Evolutionary conservation across 192 early-diverging fungal species (phyloP), one percentile per base, ranked within the genome.

Genomic region (Coemansia sp.): DNA sequence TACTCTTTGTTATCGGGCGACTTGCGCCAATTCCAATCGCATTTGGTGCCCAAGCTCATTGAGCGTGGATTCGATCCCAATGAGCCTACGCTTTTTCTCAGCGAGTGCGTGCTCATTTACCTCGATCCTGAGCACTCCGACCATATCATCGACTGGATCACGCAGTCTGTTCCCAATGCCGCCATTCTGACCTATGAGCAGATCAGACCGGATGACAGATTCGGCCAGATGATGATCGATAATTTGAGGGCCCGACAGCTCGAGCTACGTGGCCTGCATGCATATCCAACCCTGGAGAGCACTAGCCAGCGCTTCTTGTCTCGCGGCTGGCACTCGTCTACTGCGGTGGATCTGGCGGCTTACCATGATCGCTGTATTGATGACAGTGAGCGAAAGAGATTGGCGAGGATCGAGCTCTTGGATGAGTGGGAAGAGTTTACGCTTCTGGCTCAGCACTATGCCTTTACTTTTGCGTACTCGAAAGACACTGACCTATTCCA

Each of bases 41-140:
- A 74, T 1, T 71, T 95, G n/a, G 82, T 87, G 6, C 83, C 86
- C 14, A 81, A 83, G 40, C 74, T 98, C 21, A 18, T 79, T 8
- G 67, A 65, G 31, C 64, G 61, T 23, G 88, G 91, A 2, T 76
- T 85, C 11, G 75, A 86, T 34, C 10, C 20, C 10, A 23, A 24
- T 0, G 58, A 53, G 9, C 93, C 95, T 3, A 99, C 95, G 0
- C 73, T 99, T 40, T 93, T 96, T 59, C 66, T 99, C 6, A 93
- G 95, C 60, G 97, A 99, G 74, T 97, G 95, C 48, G 93, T 96
- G 18, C 78, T 97, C 36, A 90, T 99, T 7, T 99, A 99, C 76
- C 71, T 97, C 26, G 84, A 88, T 35, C 86, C 93, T 1, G 16
- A 59, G 9, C 77, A 85, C 53, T 87, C 92, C 0, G 84, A 90